Evolutionary conservation across 768 basidiomycete species (phyloP).

Genomic region (Auricularia sp.): DNA sequence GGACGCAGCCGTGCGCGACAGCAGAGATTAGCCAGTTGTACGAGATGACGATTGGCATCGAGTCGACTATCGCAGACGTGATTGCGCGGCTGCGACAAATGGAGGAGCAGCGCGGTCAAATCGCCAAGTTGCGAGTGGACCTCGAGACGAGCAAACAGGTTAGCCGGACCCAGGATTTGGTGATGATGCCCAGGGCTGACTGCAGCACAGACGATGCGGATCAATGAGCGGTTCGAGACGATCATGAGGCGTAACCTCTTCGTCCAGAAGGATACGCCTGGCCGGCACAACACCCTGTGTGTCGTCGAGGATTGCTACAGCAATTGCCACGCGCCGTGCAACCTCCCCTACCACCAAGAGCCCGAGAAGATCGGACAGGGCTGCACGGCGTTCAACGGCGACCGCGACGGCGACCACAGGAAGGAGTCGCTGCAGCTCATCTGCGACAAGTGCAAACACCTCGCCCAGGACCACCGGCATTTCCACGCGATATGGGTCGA

Average conservation of each 20-base stretch:
- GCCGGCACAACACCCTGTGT: background rate
- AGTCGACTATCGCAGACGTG: background rate
- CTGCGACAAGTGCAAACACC: conserved; percentile 11
- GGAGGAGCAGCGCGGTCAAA: background rate
- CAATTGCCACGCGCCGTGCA: background rate
- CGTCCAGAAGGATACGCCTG: background rate
- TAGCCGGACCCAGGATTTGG: background rate
- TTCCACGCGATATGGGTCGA: conserved; percentile 11
- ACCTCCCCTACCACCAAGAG: background rate
- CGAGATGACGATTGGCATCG: background rate
- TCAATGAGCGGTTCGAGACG: background rate
- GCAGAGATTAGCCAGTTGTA: background rate
- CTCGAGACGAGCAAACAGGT: background rate
- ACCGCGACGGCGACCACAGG: background rate
- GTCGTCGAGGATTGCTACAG: background rate
- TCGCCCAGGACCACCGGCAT: conserved; percentile 10
- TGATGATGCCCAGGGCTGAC: background rate
- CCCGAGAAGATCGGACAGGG: background rate
- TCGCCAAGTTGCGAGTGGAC: background rate
- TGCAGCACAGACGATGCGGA: background rate
- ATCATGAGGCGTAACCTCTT: background rate
- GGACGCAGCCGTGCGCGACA: background rate
- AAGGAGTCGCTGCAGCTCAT: background rate
- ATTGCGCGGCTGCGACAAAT: background rate
- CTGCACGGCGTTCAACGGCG: background rate